Percentiles rank a stretch among this genome's conserved stretches.
phyloP scores from a whole-genome alignment of 768 basidiomycete species.

The Cyclocybe cylindracea region DNA sequence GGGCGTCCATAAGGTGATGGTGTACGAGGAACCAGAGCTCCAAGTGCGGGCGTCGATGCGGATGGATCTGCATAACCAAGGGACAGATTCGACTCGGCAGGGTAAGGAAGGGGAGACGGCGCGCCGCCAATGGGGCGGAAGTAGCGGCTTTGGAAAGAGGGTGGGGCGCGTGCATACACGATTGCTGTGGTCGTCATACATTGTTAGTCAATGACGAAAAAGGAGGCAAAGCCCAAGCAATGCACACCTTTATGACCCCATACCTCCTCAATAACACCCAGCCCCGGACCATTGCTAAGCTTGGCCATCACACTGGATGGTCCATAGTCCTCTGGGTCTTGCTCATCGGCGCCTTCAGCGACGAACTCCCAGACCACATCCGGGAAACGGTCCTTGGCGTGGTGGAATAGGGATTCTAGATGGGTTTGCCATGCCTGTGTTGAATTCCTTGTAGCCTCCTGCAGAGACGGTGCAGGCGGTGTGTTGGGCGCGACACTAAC shows the following conservation, averaged over 20 bases:
- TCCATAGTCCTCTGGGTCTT: slow-evolving; percentile 3
- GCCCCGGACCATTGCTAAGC: too few species aligned
- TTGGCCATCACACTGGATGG: too few species aligned
- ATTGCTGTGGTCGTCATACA: slow-evolving; percentile 55
- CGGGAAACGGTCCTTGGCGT: slow-evolving; percentile 91
- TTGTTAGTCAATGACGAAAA: not conserved
- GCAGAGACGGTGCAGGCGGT: slow-evolving; percentile 49
- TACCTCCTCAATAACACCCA: slow-evolving; percentile 53
- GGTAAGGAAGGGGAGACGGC: slow-evolving; percentile 31
- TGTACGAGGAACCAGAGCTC: slow-evolving; percentile 18
- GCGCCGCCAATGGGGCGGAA: slow-evolving; percentile 40
- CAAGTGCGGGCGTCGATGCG: slow-evolving; percentile 49
- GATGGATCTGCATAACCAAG: slow-evolving; percentile 43
- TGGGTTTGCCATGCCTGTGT: slow-evolving; percentile 81
- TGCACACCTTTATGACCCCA: slow-evolving; percentile 94
- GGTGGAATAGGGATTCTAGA: slow-evolving; percentile 72
- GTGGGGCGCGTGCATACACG: slow-evolving; percentile 92
- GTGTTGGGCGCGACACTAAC: not conserved
- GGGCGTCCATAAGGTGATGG: slow-evolving; percentile 1
- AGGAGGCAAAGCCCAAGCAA: not conserved
- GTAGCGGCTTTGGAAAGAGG: slow-evolving; percentile 87
- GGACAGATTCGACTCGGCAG: slow-evolving; percentile 63
- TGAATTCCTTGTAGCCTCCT: slow-evolving; percentile 68
- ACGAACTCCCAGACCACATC: slow-evolving; percentile 92
- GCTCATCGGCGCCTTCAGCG: slow-evolving; percentile 50